These are phyloP conservation scores for Bondarzewia mesenterica DNA, from an alignment of 1,284 basidiomycete species.

Conservation along the genomic window DNA sequence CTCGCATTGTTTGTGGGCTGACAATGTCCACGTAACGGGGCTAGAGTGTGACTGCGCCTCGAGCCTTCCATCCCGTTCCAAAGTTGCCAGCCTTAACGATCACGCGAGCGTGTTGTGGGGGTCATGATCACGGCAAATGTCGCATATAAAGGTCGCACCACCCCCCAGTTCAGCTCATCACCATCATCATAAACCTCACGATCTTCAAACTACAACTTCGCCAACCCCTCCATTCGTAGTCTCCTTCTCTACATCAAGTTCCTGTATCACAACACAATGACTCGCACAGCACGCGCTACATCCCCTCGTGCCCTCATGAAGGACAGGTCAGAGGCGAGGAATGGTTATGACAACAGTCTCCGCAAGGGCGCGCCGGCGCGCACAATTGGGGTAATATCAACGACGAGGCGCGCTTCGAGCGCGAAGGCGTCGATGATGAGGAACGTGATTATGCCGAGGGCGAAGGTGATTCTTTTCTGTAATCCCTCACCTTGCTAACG, in stretches of 20 bases:
- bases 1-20: too few species aligned
- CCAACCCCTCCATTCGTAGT: background rate
- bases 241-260: too few species aligned
- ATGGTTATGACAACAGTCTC: slow-evolving; percentile 64
- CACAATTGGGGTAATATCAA: slow-evolving; percentile 79
- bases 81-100: background rate
- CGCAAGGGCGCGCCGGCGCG: slow-evolving; percentile 71
- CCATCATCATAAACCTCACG: background rate
- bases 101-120: background rate
- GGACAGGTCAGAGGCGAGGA: slow-evolving; percentile 74
- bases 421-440: slow-evolving; percentile 44
- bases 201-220: background rate
- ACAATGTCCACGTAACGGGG: too few species aligned
- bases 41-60: background rate
- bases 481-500: background rate
- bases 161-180: background rate
- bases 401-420: slow-evolving; percentile 55
- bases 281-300: slow-evolving; percentile 66
- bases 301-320: slow-evolving; percentile 69
- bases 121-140: background rate
- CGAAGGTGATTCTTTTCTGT: background rate
- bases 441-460: slow-evolving; percentile 31
- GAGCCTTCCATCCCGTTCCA: background rate
- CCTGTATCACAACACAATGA: too few species aligned
- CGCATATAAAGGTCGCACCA: background rate